A percentile compares a stretch with the other conserved stretches of the same genome.
Conservation (phyloP, 2,329 filamentous ascomycete genomes). For the Trichoderma sp. region DNA sequence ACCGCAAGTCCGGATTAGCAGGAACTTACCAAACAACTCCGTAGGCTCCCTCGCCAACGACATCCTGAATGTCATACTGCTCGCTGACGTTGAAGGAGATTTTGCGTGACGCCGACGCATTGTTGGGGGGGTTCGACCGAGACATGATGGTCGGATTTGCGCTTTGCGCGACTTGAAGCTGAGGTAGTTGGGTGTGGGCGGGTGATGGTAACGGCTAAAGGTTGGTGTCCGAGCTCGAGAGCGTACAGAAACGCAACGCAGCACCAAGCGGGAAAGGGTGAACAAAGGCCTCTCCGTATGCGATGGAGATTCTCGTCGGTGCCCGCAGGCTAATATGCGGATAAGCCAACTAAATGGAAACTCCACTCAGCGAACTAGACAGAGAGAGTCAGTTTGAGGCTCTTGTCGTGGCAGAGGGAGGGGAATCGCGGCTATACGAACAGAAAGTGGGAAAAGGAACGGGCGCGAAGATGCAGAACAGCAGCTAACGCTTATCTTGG, state of each 20-base stretch:
- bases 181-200: not conserved
- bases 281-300: not conserved
- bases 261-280: not conserved
- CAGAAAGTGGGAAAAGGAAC: not conserved
- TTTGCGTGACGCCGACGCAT: constrained; percentile 71
- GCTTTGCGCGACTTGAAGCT: constrained; percentile 7
- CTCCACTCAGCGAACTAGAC: constrained; percentile 11
- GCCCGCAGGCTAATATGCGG: constrained; percentile 15
- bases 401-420: not conserved
- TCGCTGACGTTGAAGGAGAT: constrained; percentile 99
- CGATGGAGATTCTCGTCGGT: constrained; percentile 9
- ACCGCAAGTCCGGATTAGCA: not conserved
- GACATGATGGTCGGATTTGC: constrained; percentile 44
- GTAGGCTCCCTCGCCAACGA: constrained; percentile 97
- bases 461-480: not conserved
- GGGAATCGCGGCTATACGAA: not conserved
- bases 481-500: not conserved
- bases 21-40: constrained; percentile 91
- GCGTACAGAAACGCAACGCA: not conserved
- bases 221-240: not conserved
- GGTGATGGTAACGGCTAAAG: not conserved
- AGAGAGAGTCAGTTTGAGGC: constrained; percentile 5
- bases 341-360: not conserved
- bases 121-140: constrained; percentile 56
- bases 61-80: constrained; percentile 99